Base-by-base conservation (phyloP, 2,329 filamentous ascomycete genomes). In the Ilyonectria sp. region DNA sequence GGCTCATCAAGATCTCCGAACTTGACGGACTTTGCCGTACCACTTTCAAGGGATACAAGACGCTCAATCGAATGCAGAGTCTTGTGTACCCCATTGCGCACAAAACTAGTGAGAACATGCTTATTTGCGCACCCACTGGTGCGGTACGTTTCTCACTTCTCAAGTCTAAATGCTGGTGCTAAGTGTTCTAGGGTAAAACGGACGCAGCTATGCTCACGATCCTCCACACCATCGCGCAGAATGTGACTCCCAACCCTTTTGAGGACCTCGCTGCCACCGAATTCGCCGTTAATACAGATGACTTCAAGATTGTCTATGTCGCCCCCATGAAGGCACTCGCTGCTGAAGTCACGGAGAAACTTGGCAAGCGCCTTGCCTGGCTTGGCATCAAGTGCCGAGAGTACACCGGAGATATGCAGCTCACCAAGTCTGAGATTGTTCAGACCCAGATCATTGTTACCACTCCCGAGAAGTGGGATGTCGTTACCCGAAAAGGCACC, bases 401-500 rank as follows among this genome's bases (percentile, higher is more conserved):
- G 81, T 91, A 97, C 79, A 99, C 96, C 54, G 96, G 96, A 76
- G 96, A 99, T 79, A 99, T 99, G 96, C 96, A 99, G 78, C 87
- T 99, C 63, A 98, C 95, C 55, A 99, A 99, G 81, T 89, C 94
- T 2, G 97, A 99, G 81, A 97, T 99, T 68, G 88, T 98, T 17
- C 92, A 95, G 70, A 99, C 96, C 0, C 96, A 99, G 78, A 96
- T 99, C 73, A 97, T 99, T 67, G 96, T 99, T 56, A 99, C 97
- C 0, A 99, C 96, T 0, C 96, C 96, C 40, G 96, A 99, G 82
- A 99, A 99, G 82, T 99, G 97, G 97, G 96, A 99, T 79, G 96
- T 99, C 1, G 94, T 99, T 6, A 99, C 96, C 3, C 89, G 96
- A 68, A 99, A 98, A 82, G 97, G 95, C 63, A 98, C 95, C 1